Conservation (phyloP, 2,329 filamentous ascomycete genomes). For the Ophiocordyceps robertsii region DNA sequence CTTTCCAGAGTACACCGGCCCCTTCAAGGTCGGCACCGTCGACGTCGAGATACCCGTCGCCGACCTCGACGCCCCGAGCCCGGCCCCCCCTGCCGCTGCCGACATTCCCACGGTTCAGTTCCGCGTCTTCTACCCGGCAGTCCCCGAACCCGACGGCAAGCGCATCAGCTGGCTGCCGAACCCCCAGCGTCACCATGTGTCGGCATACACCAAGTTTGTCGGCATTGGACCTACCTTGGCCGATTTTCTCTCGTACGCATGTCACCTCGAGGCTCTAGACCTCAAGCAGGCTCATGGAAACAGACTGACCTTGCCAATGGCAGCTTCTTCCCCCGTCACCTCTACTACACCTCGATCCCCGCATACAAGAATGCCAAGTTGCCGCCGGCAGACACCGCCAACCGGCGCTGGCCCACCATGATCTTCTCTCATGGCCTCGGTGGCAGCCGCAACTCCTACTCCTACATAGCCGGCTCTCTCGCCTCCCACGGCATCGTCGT, state of each 20-base stretch:
- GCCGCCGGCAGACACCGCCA: conserved; percentile 30
- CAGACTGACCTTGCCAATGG: neutral
- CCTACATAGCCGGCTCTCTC: conserved; percentile 65
- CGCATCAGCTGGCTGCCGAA: conserved; percentile 64
- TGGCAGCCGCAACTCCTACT: conserved; percentile 72
- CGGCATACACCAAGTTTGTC: conserved; percentile 64
- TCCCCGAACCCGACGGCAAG: conserved; percentile 35
- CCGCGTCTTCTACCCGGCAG: conserved; percentile 69
- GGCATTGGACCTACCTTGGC: conserved; percentile 48
- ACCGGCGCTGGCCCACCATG: conserved; percentile 61
- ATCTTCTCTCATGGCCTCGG: conserved; percentile 80
- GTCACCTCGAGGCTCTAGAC: no score
- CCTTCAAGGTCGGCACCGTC: conserved; percentile 64
- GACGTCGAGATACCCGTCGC: conserved; percentile 67
- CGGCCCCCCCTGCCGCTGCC: conserved; percentile 36
- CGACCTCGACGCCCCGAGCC: conserved; percentile 40
- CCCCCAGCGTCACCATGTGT: conserved; percentile 61
- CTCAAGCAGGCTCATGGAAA: no score
- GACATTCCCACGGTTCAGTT: conserved; percentile 63
- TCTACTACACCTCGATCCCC: conserved; percentile 62
- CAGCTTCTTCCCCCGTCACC: conserved; percentile 54
- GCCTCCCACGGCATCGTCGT: conserved; percentile 74
- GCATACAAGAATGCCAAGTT: conserved; percentile 58
- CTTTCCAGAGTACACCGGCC: conserved; percentile 65
- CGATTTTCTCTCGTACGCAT: conserved; percentile 41